Evolutionary conservation across 306 rosid genomes (phyloP).

Genomic region (Neltuma alba): DNA sequence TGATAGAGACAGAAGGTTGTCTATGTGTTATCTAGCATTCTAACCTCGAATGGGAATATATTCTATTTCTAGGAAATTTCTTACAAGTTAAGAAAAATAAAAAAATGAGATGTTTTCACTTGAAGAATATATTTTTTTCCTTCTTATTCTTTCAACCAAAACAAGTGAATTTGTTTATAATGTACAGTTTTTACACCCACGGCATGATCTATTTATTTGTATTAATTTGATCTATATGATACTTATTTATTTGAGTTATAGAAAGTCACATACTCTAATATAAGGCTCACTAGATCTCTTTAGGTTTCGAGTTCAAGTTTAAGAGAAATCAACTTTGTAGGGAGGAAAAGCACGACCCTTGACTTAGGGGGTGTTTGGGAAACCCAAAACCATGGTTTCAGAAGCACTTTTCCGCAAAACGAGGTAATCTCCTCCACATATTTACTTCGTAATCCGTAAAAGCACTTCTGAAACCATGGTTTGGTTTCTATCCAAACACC

Average conservation of each 20-base stretch:
- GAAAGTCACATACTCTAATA: background rate
- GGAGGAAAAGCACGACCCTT: no score
- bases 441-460: no score
- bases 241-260: background rate
- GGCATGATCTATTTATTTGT: background rate
- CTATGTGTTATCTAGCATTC: background rate
- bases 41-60: background rate
- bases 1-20: background rate
- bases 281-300: no score
- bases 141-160: background rate
- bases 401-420: no score
- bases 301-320: no score
- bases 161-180: background rate
- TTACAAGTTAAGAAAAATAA: background rate
- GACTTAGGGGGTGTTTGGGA: no score
- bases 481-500: no score
- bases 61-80: background rate
- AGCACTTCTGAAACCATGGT: no score
- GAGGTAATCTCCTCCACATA: no score
- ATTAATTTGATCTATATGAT: background rate
- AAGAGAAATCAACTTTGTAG: no score
- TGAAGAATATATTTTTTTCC: background rate
- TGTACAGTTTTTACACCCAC: background rate
- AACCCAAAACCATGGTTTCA: no score
- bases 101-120: background rate